A percentile compares a stretch with the other conserved stretches of the same genome.
Conservation (phyloP, 495 filamentous ascomycete species). For the Parachaetomium inaequale region DNA sequence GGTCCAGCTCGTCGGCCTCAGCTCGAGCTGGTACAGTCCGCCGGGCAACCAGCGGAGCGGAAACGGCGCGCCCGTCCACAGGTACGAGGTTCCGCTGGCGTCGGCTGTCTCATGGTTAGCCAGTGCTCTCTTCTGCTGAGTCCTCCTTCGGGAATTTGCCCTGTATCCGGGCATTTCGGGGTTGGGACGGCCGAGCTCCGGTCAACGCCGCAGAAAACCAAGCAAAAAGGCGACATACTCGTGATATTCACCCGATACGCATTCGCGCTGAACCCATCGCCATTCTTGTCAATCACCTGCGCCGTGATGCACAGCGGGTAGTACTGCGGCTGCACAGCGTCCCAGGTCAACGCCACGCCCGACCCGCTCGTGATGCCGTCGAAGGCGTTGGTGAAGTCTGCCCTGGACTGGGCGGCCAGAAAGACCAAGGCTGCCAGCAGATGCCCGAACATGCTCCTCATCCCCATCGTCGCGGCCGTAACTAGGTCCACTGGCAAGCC, state of each 20-base stretch:
- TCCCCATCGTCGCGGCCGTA: background rate
- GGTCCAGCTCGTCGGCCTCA: slow-evolving; percentile 26
- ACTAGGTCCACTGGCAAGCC: background rate
- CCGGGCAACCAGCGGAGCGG: slow-evolving; percentile 36
- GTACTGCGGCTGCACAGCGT: slow-evolving; percentile 1
- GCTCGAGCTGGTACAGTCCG: slow-evolving; percentile 40
- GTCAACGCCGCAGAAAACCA: background rate
- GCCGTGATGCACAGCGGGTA: slow-evolving; percentile 16
- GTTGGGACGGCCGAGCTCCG: background rate
- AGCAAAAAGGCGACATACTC: slow-evolving; percentile 1
- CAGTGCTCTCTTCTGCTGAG: background rate
- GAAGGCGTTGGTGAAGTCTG: slow-evolving; percentile 17
- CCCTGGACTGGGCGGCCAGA: background rate
- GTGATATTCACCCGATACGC: slow-evolving; percentile 15
- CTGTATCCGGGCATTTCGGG: background rate
- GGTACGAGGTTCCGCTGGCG: slow-evolving; percentile 31
- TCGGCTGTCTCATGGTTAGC: slow-evolving; percentile 22
- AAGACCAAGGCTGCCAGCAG: background rate
- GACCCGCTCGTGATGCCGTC: slow-evolving; percentile 11
- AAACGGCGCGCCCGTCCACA: slow-evolving; percentile 37
- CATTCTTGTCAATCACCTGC: slow-evolving; percentile 17
- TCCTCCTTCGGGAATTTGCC: background rate
- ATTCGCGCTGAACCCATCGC: slow-evolving; percentile 7
- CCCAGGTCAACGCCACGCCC: slow-evolving; percentile 5
- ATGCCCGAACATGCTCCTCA: background rate